Evolutionary conservation across 805 yeast species (phyloP), one percentile per base, ranked within the genome.

Genomic region (Cyberlindnera euphorbiae): DNA sequence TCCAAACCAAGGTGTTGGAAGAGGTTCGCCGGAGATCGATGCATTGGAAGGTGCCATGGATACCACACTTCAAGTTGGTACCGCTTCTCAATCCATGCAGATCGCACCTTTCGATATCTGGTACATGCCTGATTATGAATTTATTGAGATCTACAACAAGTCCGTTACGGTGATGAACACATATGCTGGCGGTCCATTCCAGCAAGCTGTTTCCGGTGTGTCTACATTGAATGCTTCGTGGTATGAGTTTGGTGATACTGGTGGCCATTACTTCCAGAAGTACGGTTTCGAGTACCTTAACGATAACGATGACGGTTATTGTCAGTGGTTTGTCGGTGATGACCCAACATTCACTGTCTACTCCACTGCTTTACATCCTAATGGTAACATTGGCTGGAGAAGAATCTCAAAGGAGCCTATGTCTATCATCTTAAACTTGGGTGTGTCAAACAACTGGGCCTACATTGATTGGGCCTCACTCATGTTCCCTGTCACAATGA

Each of bases 1-100:
- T 58, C 97, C 97, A 31, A 88, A 81, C 56, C 73, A 65, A 16
- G 97, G 97, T 33, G 60, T 63, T 1, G 97, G 97, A 11, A 77
- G 97, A 60, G 96, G 96, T 35, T 95, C 96, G 0, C 96, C 96
- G 8, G 97, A 88, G 69, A 86, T 90, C 50, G 97, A 90, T 75
- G 77, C 80, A 30, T 58, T 90, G 35, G 97, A 90, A 73, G 96
- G 82, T 45, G 88, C 86, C 47, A 74, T 77, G 17, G 79, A 77
- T 44, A 67, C 81, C 2, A 65, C 58, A 11, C 37, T 67, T 15
- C 43, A 48, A 27, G 55, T 64, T 45, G 71, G 71, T 35, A 74
- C 81, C 28, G 96, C 89, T 1, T 86, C 97, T 4, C 98, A 90
- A 62, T 87, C 97, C 4, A 62, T 82, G 55, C 97, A 90, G 67